Evolutionary conservation across 1,284 basidiomycete species (phyloP).

Genomic region (Cronartium quercuum): DNA sequence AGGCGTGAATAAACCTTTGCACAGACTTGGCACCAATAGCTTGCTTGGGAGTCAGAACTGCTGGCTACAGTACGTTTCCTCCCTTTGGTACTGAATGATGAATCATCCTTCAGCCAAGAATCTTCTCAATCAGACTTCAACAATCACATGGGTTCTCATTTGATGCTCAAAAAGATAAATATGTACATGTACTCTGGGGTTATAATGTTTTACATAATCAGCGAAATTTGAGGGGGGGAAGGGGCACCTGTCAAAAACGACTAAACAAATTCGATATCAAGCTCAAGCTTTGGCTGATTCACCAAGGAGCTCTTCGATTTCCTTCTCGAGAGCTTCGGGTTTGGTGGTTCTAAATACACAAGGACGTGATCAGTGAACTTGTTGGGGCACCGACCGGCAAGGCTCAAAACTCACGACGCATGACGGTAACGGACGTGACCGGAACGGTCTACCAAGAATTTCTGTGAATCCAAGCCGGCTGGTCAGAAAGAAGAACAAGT

Average conservation of each 20-base stretch:
- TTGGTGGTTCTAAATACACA: not conserved
- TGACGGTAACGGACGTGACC: slow-evolving; percentile 30
- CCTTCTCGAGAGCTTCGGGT: not conserved
- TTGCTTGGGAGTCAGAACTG: no score
- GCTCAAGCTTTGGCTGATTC: not conserved
- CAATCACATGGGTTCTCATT: no score
- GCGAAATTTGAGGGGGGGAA: no score
- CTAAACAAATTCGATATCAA: not conserved
- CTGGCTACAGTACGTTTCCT: no score
- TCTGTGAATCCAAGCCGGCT: not conserved
- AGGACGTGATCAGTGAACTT: not conserved
- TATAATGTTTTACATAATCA: no score
- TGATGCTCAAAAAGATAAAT: no score
- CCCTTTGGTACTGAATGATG: no score
- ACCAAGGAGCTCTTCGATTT: slow-evolving; percentile 21
- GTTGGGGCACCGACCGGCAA: not conserved
- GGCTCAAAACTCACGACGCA: slow-evolving; percentile 18
- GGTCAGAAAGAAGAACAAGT: not conserved
- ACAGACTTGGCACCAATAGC: no score
- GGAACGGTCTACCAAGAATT: slow-evolving; percentile 30
- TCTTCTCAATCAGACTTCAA: no score
- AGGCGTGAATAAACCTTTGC: no score
- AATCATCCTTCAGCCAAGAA: no score
- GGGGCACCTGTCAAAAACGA: not conserved
- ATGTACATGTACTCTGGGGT: no score